Conservation (phyloP, 768 basidiomycete genomes). For the Naganishia vaughanmartiniae region DNA sequence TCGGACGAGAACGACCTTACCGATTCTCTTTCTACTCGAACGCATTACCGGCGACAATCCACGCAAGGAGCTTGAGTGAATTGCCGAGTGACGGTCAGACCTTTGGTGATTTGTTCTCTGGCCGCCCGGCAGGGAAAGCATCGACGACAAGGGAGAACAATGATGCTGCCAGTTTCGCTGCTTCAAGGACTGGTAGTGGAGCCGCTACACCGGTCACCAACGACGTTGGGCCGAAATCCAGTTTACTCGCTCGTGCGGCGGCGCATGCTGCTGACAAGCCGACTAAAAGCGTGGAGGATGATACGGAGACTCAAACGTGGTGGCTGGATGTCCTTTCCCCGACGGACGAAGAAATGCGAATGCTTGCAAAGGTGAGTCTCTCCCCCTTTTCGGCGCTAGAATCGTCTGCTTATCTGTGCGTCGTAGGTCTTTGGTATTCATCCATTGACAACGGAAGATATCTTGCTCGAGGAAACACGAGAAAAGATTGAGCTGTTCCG, state of each 20-base stretch:
- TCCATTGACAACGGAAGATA: conserved; percentile 97
- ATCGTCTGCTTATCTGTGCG: conserved; percentile 7
- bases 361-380: conserved; percentile 75
- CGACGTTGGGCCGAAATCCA: conserved; percentile 35
- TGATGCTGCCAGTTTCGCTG: conserved; percentile 14
- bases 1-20: conserved; percentile 78
- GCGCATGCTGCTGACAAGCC: conserved; percentile 31
- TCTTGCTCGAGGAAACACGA: conserved; percentile 97
- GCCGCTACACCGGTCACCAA: conserved; percentile 16
- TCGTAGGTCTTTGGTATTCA: conserved; percentile 92
- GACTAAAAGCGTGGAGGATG: conserved; percentile 55
- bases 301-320: conserved; percentile 75
- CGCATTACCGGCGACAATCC: conserved; percentile 83
- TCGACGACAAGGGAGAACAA: conserved; percentile 6
- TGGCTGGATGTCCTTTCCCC: conserved; percentile 93
- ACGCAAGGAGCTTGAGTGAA: conserved; percentile 86
- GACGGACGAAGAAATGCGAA: conserved; percentile 97
- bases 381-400: neutral
- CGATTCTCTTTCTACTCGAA: conserved; percentile 99
- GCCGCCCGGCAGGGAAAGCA: conserved; percentile 38
- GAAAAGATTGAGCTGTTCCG: conserved; percentile 99
- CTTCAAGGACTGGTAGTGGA: conserved; percentile 22
- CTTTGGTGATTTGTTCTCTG: conserved; percentile 81
- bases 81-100: conserved; percentile 89
- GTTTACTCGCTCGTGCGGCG: conserved; percentile 35